Conservation (phyloP, 345 rosid genomes). For the Salix arbutifolia region DNA sequence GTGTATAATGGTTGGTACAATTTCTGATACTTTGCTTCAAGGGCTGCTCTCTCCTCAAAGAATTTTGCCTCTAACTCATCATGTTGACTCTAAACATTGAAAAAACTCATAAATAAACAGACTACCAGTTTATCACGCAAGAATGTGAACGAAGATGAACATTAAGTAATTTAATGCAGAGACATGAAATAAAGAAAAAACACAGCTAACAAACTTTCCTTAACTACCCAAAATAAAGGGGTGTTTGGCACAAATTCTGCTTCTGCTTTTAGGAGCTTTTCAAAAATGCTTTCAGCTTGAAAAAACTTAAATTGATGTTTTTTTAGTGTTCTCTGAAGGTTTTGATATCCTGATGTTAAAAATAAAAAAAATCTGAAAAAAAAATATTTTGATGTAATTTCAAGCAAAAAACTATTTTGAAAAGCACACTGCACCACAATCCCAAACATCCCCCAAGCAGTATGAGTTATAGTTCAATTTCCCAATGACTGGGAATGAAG, state of each 20-base stretch:
- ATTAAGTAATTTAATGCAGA: neutral
- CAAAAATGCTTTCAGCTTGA: no score
- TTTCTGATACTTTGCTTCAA: constrained; percentile 88
- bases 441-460: no score
- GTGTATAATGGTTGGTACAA: constrained; percentile 71
- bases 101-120: neutral
- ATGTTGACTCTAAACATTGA: constrained; percentile 56
- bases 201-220: neutral
- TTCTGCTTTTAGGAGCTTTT: no score
- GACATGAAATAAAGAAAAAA: neutral
- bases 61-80: constrained; percentile 83
- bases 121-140: neutral
- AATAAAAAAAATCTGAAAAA: no score
- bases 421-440: no score
- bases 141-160: neutral
- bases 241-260: no score
- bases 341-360: no score
- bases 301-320: no score
- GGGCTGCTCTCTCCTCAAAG: constrained; percentile 84
- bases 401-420: no score
- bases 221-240: neutral
- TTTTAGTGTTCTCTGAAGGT: no score
- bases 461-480: neutral
- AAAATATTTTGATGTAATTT: no score
- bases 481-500: neutral